Conservation (phyloP, 306 rosid genomes). For the Cucumis sativus region Cucumber_9930_V3 NC_026657.2:31269001-31269500, state of each 20-base stretch:
- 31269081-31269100: neutral
- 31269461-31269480: neutral
- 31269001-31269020: neutral
- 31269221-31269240: neutral
- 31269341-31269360: neutral
- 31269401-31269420: too few relatives aligned
- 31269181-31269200: neutral
- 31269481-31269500: neutral
- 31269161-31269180: neutral
- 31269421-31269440: too few relatives aligned
- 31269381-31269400: too few relatives aligned
- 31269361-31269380: neutral
- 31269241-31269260: too few relatives aligned
- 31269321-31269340: too few relatives aligned
- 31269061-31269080: neutral
- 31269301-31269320: too few relatives aligned
- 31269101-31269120: neutral
- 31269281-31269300: too few relatives aligned
- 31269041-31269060: neutral
- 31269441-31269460: too few relatives aligned
- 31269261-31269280: too few relatives aligned
- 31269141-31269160: neutral
- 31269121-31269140: neutral
- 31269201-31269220: neutral
- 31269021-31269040: neutral